Percentiles rank a stretch among this genome's conserved stretches.
These are phyloP conservation scores for Rosa lucieae DNA, from an alignment of 306 rosid genomes.

Conservation along the genomic window DNA sequence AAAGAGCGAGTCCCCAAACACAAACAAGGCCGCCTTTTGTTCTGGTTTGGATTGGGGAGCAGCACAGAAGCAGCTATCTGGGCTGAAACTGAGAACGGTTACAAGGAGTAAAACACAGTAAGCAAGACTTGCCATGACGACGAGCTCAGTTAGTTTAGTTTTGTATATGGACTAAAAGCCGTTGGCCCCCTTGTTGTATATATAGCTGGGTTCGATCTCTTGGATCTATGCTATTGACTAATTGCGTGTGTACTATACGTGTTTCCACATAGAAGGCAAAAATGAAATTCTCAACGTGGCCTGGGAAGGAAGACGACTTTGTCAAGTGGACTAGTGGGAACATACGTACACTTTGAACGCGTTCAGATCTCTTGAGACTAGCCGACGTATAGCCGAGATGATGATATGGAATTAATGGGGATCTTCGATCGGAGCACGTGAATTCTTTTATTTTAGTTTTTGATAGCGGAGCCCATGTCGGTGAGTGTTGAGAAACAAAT, in stretches of 20 bases:
- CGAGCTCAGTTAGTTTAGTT: neutral
- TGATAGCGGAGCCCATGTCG: neutral
- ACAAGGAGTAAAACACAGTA: neutral
- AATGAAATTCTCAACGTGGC: neutral
- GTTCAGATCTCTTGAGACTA: neutral
- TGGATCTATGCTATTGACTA: neutral
- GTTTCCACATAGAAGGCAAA: neutral
- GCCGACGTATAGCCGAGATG: neutral
- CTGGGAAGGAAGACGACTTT: neutral
- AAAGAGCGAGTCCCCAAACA: conserved; percentile 46
- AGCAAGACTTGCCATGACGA: conserved; percentile 10
- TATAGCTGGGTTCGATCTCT: neutral
- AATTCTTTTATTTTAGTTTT: neutral
- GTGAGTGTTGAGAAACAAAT: neutral
- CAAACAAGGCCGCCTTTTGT: conserved; percentile 33
- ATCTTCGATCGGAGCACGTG: neutral
- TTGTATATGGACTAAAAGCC: neutral
- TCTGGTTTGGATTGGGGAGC: neutral
- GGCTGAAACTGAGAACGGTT: neutral
- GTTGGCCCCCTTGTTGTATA: neutral
- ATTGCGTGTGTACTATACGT: neutral
- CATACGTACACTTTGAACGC: neutral
- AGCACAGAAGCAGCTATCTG: conserved; percentile 5
- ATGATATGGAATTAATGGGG: neutral
- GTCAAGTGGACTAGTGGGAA: neutral